phyloP scores from a whole-genome alignment of 495 filamentous ascomycete species.

The Podospora bellae-mahoneyi region DNA sequence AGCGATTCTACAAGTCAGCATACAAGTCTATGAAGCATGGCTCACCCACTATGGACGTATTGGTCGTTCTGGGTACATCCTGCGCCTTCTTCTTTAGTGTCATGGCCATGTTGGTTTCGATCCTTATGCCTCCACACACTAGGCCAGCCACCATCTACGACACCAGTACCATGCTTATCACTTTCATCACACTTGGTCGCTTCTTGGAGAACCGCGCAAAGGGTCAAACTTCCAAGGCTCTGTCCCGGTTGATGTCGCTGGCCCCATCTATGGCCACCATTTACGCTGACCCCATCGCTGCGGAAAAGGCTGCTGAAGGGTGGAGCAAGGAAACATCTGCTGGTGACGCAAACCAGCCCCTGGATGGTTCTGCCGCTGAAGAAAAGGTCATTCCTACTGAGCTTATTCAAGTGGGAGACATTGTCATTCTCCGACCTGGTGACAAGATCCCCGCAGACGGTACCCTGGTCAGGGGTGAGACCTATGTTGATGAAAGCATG shows the following conservation, averaged over 20 bases:
- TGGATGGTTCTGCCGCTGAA: slow-evolving; percentile 59
- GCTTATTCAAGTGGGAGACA: slow-evolving; percentile 88
- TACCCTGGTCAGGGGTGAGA: slow-evolving; percentile 79
- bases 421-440: slow-evolving; percentile 87
- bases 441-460: slow-evolving; percentile 98
- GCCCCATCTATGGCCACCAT: slow-evolving; percentile 97
- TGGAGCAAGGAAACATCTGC: slow-evolving; percentile 53
- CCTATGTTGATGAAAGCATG: slow-evolving; percentile 97
- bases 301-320: slow-evolving; percentile 78
- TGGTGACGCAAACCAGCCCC: slow-evolving; percentile 44
- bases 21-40: slow-evolving; percentile 85
- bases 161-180: slow-evolving; percentile 98
- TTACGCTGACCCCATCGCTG: slow-evolving; percentile 93
- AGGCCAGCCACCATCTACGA: slow-evolving; percentile 89
- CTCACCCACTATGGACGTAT: slow-evolving; percentile 94
- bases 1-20: slow-evolving; percentile 87
- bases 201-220: slow-evolving; percentile 95
- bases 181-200: slow-evolving; percentile 87
- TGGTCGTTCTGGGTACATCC: slow-evolving; percentile 90
- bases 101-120: slow-evolving; percentile 78
- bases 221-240: slow-evolving; percentile 90
- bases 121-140: slow-evolving; percentile 64
- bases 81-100: slow-evolving; percentile 98
- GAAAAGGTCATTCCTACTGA: slow-evolving; percentile 88
- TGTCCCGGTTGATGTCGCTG: slow-evolving; percentile 93